Evolutionary conservation across 306 rosid genomes (phyloP), one percentile per base, ranked within the genome.

Genomic region (Cucumis cinereus): DNA sequence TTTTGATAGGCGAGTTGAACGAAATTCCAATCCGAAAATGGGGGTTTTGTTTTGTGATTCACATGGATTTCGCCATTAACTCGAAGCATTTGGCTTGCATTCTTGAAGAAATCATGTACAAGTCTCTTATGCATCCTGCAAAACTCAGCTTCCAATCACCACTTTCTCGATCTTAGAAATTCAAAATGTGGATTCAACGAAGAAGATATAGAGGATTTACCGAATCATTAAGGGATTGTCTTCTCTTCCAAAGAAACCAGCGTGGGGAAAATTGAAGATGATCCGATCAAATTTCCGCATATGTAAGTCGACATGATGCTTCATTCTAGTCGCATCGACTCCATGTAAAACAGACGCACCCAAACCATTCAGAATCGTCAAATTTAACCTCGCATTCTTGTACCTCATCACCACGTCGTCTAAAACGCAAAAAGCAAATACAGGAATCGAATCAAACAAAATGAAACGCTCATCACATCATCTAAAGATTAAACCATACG

Each of bases 231-330:
- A 1, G 6, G 0, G 0, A 69, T 17, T 7, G 33, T 40, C 77
- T 78, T 86, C 96, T 36, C 19, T 86, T 28, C 84, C 55, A 22
- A 22, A 36, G 55, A 90, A 90, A 57, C 90, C 95, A 0, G 89
- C 90, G 81, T 88, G 95, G 60, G 92, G 95, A 61, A 90, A 88
- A 75, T 90, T 90, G 81, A 80, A 88, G 76, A 86, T 79, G 54
- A 90, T 63, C 23, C 84, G 68, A 81, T 90, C 92, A 58, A 90
- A 63, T 17, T 63, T 63, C 13, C 70, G 13, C 70, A 33, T 63
- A 19, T 16, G 14, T 13, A 59, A 59, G 10, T 59, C 66, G n/a
- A 26, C n/a, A 62, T 82, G 77, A 56, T 17, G 9, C 53, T 67
- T 74, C 96, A 90, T 85, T 72, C n/a, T 67, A 17, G 91, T 87